Base-by-base conservation (phyloP, 2,329 filamentous ascomycete genomes). In the Pestalotiopsis sp. region DNA sequence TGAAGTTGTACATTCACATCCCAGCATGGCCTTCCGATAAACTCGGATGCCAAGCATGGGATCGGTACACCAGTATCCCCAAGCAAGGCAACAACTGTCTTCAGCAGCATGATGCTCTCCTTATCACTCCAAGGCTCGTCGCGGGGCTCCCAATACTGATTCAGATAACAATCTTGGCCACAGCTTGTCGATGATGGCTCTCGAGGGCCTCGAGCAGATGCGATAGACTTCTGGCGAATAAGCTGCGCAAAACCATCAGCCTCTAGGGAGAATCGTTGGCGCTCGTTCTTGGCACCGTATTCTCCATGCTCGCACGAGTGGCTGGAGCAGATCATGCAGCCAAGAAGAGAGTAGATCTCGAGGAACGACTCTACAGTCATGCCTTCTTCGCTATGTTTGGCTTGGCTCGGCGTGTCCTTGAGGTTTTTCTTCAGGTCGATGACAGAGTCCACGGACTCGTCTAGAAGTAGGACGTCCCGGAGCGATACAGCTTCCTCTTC, bases 281-380 rank as follows among this genome's bases (percentile, higher is more conserved):
- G 82, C 72, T 88, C 86, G 69, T 87, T 86, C 64, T 85, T 84
- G 6, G 78, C 76, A 67, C 87, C 85, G 65, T 88, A 89, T 66
- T 89, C 87, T 60, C 87, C 88, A 70, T 90, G 88, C 73, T 90
- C 88, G 69, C 88, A 90, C 13, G 87, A 88, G 75, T 89, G 85
- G 64, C 86, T 86, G 73, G 84, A 87, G 77, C 88, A 90, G 65
- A 89, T 84, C n/a, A 88, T 77, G 72, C 88, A 90, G 13, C 85
- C 86, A 17, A 90, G 80, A 11, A 87, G 81, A 39, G 83, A 83
- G 73, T 89, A 88, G 1, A 86, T 89, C 63, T 85, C 85, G 27
- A 90, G 74, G 45, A 83, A 82, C 25, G 81, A 81, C 72, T 87
- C 85, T 13, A 84, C 81, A 76, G 80, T 62, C 75, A 76, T 75